These are phyloP conservation scores for Suhomyces chickasaworum DNA, from an alignment of 1,139 yeast species.

Conservation along the genomic window DNA sequence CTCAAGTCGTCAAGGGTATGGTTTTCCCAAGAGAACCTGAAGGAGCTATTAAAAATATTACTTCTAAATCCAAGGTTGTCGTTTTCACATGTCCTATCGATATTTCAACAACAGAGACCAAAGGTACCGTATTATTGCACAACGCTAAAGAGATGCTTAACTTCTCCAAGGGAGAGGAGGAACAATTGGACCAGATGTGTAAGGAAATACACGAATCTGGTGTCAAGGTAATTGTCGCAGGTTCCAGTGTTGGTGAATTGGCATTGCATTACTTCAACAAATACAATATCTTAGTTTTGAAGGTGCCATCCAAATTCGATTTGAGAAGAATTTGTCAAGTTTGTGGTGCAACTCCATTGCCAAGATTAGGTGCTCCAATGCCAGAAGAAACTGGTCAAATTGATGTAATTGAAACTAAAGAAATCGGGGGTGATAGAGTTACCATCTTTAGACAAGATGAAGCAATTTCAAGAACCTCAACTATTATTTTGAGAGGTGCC, in stretches of 20 bases:
- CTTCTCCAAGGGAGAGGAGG: conserved; percentile 95
- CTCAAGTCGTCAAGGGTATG: conserved; percentile 93
- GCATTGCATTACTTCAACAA: conserved; percentile 92
- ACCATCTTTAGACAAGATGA: conserved; percentile 86
- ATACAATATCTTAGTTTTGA: conserved; percentile 78
- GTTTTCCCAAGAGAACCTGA: conserved; percentile 97
- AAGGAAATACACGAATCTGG: conserved; percentile 85
- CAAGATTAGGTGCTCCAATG: conserved; percentile 93
- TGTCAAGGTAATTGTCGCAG: conserved; percentile 85
- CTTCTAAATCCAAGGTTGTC: conserved; percentile 73
- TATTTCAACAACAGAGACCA: conserved; percentile 92
- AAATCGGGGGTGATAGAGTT: conserved; percentile 97
- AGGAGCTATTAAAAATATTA: conserved; percentile 72
- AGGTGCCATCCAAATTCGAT: conserved; percentile 92
- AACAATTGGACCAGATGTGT: conserved; percentile 83
- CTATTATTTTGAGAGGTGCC: conserved; percentile 93
- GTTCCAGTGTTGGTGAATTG: conserved; percentile 88
- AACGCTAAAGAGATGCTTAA: conserved; percentile 97
- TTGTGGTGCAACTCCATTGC: conserved; percentile 96
- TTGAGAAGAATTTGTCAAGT: conserved; percentile 92
- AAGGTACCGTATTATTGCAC: conserved; percentile 93
- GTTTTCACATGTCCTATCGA: conserved; percentile 94
- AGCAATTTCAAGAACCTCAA: conserved; percentile 76
- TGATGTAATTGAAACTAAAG: conserved; percentile 86
- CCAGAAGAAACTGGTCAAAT: conserved; percentile 91